Conservation (phyloP, 176 grass and related monocot species). For the Aegilops speltoides region DNA sequence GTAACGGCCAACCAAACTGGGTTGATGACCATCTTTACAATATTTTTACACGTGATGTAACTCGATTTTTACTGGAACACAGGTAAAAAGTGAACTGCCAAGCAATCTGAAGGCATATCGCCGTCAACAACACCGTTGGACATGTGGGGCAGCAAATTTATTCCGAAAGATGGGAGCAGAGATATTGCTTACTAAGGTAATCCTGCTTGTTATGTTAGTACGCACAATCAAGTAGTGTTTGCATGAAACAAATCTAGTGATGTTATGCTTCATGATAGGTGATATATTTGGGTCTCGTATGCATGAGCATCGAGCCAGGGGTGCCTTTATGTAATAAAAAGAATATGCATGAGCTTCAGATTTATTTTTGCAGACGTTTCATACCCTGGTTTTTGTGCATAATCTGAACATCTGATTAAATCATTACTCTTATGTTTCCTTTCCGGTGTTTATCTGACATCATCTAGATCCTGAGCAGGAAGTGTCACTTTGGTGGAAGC, state of each 20-base stretch:
- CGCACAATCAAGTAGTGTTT: not conserved
- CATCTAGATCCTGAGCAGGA: slow-evolving; percentile 55
- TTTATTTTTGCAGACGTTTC: not conserved
- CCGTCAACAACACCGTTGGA: slow-evolving; percentile 90
- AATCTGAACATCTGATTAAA: slow-evolving; percentile 1
- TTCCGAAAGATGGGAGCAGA: slow-evolving; percentile 73
- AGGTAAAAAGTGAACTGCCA: slow-evolving; percentile 96
- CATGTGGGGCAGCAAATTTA: slow-evolving; percentile 91
- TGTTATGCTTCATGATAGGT: not conserved
- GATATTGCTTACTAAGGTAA: slow-evolving; percentile 68
- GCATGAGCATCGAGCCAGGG: not conserved
- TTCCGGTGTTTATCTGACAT: slow-evolving; percentile 19
- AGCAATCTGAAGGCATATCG: slow-evolving; percentile 90
- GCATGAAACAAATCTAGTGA: not conserved
- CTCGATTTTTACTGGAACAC: slow-evolving; percentile 6
- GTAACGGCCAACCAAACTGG: not conserved
- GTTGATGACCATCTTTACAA: not conserved
- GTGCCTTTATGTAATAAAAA: not conserved
- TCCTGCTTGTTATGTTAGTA: not conserved
- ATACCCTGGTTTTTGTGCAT: not conserved
- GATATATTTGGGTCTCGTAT: not conserved
- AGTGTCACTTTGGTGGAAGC: slow-evolving; percentile 80
- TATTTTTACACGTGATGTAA: slow-evolving; percentile 21
- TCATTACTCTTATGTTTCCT: not conserved
- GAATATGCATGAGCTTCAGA: not conserved